Evolutionary conservation across 495 filamentous ascomycete genomes (phyloP), one percentile per base, ranked within the genome.

Genomic region (Neurospora sp.): DNA sequence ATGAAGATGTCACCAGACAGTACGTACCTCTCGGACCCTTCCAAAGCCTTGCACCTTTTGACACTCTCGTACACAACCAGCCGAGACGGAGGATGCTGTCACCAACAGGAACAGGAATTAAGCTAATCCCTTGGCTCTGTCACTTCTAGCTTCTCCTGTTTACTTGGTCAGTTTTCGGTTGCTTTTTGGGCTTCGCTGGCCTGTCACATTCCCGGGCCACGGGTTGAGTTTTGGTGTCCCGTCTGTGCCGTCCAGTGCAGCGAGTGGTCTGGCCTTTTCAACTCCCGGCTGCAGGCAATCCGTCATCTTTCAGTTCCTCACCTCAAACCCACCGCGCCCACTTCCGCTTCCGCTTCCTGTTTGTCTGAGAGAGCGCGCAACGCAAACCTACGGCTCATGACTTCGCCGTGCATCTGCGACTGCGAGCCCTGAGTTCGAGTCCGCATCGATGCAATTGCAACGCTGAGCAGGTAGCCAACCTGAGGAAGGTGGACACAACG

Each of bases 391-490:
- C 53, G 2, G 18, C 53, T 35, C 27, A 66, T 66, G 53, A 66
- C 53, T 66, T 35, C 53, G 27, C 53, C 27, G 53, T 66, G 53
- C 53, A 66, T 18, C 53, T 66, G 53, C 27, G 53, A 66, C 53
- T 66, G 14, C 53, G 53, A 66, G 53, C 53, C 53, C 53, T 35
- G 53, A 66, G 53, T 66, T 66, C 53, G 53, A 66, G 40, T 59
- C 31, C 20, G 77, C 27, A 75, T 77, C 79, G 73, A 81, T 79
- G 79, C 77, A 69, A 76, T 61, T 73, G 70, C 72, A 40, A 72
- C n/a, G 69, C 59, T 75, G 68, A 74, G 75, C 75, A 80, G 78
- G 78, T 81, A 81, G 77, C 77, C 73, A 73, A 40, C 71, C 53
- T 59, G 61, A 38, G 70, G 68, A 68, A 68, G 42, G 72, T 46